phyloP scores from a whole-genome alignment of 345 rosid genomes.

The Gossypium sturtianum region DNA sequence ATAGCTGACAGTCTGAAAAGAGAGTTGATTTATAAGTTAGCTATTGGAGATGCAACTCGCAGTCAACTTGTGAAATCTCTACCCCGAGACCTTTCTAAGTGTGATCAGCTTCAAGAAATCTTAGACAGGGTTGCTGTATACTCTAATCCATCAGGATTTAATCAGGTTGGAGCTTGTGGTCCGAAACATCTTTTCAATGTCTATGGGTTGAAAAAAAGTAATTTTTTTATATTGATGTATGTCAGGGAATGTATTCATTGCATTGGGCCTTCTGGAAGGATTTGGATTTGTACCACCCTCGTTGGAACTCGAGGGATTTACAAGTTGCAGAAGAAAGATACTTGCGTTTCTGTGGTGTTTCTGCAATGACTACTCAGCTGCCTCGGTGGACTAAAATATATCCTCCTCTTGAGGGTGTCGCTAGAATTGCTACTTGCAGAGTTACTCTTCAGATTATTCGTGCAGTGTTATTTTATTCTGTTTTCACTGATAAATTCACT shows the following conservation, averaged over 20 bases:
- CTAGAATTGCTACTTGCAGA: constrained; percentile 75
- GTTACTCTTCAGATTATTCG: constrained; percentile 58
- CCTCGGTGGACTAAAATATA: constrained; percentile 79
- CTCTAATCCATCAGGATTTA: constrained; percentile 81
- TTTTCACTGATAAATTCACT: constrained; percentile 45
- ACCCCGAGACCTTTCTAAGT: constrained; percentile 80
- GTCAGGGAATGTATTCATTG: constrained; percentile 81
- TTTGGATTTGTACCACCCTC: constrained; percentile 88
- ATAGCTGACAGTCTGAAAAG: constrained; percentile 78
- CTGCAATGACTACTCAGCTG: constrained; percentile 74
- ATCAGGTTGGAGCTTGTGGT: constrained; percentile 57
- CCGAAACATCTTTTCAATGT: constrained; percentile 16
- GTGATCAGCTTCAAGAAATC: constrained; percentile 66
- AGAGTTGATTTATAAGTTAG: constrained; percentile 78
- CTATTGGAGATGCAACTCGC: constrained; percentile 86
- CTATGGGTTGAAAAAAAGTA: constrained; percentile 13
- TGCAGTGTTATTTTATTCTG: constrained; percentile 69
- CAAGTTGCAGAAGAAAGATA: constrained; percentile 96
- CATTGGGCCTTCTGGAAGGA: constrained; percentile 79
- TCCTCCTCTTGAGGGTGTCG: constrained; percentile 60
- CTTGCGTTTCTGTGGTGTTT: constrained; percentile 56
- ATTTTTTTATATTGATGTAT: constrained; percentile 12
- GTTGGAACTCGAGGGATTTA: constrained; percentile 82
- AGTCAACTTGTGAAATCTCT: constrained; percentile 83
- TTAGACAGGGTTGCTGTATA: constrained; percentile 66